These are phyloP conservation scores for Trypanosoma melophagium DNA, from an alignment of 208 protist species.

Conservation along the genomic window DNA sequence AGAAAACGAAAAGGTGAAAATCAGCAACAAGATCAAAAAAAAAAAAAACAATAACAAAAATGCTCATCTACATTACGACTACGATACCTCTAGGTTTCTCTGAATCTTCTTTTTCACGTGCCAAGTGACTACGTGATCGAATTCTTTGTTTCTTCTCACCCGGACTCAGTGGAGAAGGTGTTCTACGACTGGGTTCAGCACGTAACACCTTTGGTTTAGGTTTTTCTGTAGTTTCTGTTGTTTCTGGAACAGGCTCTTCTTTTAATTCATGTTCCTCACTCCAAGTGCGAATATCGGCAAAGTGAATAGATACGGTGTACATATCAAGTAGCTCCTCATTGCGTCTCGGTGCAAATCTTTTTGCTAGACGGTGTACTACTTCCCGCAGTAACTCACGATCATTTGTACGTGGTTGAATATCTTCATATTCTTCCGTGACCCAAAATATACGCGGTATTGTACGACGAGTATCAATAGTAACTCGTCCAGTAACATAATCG, in stretches of 20 bases:
- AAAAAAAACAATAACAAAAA: background rate
- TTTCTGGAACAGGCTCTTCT: background rate
- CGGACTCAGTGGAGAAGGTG: background rate
- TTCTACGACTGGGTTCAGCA: background rate
- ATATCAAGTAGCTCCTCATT: constrained; percentile 14
- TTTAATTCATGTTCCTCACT: constrained; percentile 4
- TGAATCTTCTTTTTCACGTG: background rate
- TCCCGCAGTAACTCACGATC: constrained; percentile 22
- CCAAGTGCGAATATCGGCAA: constrained; percentile 27
- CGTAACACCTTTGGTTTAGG: no score
- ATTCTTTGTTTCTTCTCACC: constrained; percentile 12
- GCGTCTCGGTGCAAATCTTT: constrained; percentile 26
- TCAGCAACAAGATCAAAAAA: no score
- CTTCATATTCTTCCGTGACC: constrained; percentile 22
- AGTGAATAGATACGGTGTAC: constrained; percentile 25
- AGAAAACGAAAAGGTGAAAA: background rate
- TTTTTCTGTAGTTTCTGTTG: background rate
- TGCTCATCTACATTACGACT: constrained; percentile 7
- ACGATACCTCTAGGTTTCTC: constrained; percentile 15
- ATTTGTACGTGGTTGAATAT: constrained; percentile 21
- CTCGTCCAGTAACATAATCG: constrained; percentile 28
- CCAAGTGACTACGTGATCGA: background rate
- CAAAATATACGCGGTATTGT: constrained; percentile 17
- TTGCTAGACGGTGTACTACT: constrained; percentile 6
- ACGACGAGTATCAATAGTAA: constrained; percentile 32